These are phyloP conservation scores for Colletotrichum trifolii DNA, from an alignment of 2,329 filamentous ascomycete species.

Conservation along the genomic window DNA sequence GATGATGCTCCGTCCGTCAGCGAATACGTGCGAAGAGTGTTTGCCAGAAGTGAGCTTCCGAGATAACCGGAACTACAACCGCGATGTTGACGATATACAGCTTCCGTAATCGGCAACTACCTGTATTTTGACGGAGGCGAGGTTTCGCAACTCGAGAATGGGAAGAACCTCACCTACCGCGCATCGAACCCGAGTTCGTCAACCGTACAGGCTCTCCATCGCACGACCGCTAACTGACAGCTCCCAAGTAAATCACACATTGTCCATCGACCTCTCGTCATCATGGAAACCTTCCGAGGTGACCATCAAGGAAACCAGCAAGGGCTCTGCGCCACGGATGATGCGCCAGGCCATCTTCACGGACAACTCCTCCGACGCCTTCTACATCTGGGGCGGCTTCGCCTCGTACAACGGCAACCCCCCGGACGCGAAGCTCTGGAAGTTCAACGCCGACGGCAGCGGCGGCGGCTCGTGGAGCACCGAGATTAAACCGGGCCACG, in stretches of 20 bases:
- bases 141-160: constrained; percentile 23
- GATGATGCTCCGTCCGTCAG: constrained; percentile 18
- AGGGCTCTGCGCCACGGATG: constrained; percentile 28
- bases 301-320: constrained; percentile 23
- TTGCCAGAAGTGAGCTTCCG: constrained; percentile 14
- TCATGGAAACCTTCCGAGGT: constrained; percentile 33
- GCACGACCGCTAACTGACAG: neutral
- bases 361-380: constrained; percentile 11
- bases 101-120: constrained; percentile 25
- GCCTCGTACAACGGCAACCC: constrained; percentile 9
- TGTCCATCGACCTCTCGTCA: constrained; percentile 36
- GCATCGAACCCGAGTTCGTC: constrained; percentile 17
- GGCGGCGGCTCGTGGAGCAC: constrained; percentile 36
- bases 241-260: constrained; percentile 32
- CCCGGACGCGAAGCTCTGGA: constrained; percentile 29
- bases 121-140: constrained; percentile 34
- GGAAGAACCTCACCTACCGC: constrained; percentile 9
- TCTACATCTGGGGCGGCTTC: constrained; percentile 38
- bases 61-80: no score
- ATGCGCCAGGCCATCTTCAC: constrained; percentile 30
- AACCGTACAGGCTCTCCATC: neutral
- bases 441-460: constrained; percentile 28
- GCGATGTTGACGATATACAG: constrained; percentile 11
- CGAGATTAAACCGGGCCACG: constrained; percentile 24
- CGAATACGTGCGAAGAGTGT: constrained; percentile 26